phyloP scores from a whole-genome alignment of 2,329 filamentous ascomycete species.

The Blastomyces parvus region DNA sequence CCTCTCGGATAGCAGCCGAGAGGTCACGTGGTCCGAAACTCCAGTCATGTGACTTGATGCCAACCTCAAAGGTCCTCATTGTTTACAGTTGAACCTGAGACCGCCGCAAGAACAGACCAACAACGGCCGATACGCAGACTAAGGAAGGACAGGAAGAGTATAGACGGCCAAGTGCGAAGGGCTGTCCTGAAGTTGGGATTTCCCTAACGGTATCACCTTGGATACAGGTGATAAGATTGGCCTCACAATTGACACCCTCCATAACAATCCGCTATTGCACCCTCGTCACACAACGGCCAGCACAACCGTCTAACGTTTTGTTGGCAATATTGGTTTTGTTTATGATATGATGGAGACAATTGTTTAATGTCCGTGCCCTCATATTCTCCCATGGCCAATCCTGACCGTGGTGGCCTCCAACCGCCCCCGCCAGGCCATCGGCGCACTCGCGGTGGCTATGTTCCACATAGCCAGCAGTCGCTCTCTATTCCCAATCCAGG shows the following conservation, averaged over 20 bases:
- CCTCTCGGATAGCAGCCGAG: too few species aligned
- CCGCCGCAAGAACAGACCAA: not conserved
- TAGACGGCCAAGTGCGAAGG: not conserved
- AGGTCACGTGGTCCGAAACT: not conserved
- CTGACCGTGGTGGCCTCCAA: slow-evolving; percentile 13
- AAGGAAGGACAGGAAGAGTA: not conserved
- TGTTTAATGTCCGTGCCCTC: slow-evolving; percentile 11
- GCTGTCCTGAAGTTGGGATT: not conserved
- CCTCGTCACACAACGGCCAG: not conserved
- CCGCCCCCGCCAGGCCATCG: slow-evolving; percentile 10
- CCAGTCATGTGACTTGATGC: not conserved
- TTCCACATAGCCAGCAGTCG: not conserved
- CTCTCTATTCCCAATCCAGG: slow-evolving; percentile 1
- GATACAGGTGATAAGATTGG: not conserved
- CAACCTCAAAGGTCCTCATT: not conserved
- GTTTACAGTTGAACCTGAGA: not conserved
- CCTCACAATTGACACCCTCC: too few species aligned
- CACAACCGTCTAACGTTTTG: slow-evolving; percentile 2
- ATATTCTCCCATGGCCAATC: slow-evolving; percentile 14
- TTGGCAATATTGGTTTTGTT: slow-evolving; percentile 5
- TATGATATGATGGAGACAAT: slow-evolving; percentile 13
- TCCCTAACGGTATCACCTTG: not conserved
- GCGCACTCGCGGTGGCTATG: not conserved
- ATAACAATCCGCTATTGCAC: not conserved
- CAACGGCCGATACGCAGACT: not conserved